Percentiles rank a stretch among this genome's conserved stretches.
Evolutionary conservation across 2,329 filamentous ascomycete genomes (phyloP).

Genomic region (Fusarium sambucinum): DNA sequence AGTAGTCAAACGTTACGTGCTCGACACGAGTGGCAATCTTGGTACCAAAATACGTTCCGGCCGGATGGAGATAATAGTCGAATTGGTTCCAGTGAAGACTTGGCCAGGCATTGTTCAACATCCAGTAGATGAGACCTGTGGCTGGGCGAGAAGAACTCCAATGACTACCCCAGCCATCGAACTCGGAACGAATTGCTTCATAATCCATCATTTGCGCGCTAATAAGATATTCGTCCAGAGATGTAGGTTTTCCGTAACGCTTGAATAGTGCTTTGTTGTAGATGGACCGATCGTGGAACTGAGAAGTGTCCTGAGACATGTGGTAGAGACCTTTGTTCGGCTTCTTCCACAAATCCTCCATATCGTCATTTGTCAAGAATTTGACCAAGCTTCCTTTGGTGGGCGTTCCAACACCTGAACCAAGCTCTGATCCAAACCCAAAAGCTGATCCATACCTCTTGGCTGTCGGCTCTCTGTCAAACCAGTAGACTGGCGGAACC

Average conservation of each 20-base stretch:
- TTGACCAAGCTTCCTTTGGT: background rate
- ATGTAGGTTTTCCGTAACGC: background rate
- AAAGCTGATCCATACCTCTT: slow-evolving; percentile 5
- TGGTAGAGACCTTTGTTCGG: background rate
- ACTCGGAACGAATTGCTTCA: slow-evolving; percentile 2
- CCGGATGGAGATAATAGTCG: slow-evolving; percentile 3
- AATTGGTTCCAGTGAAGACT: slow-evolving; percentile 13
- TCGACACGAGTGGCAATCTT: background rate
- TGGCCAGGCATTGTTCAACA: slow-evolving; percentile 9
- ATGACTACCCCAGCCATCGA: background rate
- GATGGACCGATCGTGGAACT: slow-evolving; percentile 3
- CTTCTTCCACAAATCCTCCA: background rate
- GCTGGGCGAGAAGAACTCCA: background rate
- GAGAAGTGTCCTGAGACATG: slow-evolving; percentile 1
- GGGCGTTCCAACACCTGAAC: slow-evolving; percentile 2
- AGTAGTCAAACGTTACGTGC: background rate
- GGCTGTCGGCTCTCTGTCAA: background rate
- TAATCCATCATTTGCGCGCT: slow-evolving; percentile 13
- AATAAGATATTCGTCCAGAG: background rate
- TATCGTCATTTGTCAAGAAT: background rate
- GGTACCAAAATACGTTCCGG: slow-evolving; percentile 1
- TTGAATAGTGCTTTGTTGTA: slow-evolving; percentile 5
- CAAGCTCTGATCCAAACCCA: slow-evolving; percentile 4
- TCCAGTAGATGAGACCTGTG: slow-evolving; percentile 3
- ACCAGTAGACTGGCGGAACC: background rate